Evolutionary conservation across 2,329 filamentous ascomycete species (phyloP), one percentile per base, ranked within the genome.

Genomic region (Calonectria pseudoreteaudii): DNA sequence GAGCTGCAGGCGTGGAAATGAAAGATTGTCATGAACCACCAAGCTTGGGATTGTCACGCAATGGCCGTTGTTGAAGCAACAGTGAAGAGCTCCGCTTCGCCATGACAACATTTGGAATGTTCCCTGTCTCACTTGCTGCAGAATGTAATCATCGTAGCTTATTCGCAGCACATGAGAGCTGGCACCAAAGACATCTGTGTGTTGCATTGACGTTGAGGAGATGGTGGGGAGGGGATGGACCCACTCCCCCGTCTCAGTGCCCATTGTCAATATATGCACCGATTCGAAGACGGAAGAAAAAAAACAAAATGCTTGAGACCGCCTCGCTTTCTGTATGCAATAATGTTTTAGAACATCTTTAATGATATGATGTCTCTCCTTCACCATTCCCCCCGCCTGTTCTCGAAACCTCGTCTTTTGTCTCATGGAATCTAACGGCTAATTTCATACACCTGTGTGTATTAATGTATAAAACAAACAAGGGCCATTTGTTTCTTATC

Each of bases 1-100:
- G 41, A 60, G 74, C 76, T 78, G 72, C 71, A 70, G 73, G 76
- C 68, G 76, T 68, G 71, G 66, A 78, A 78, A 67, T 58, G 66
- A 72, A 74, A 74, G 65, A 68, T 69, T 71, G 72, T 65, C 26
- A 72, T 49, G 53, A 72, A 44, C 56, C 62, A 74, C 65, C 62
- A 74, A 62, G 20, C 28, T 52, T 36, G 23, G 10, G 14, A 34
- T 30, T 23, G 18, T 14, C 20, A 14, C 23, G 26, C 28, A 47
- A 60, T 60, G 62, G 28, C 28, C 20, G 47, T 62, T 44, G 47
- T n/a, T 49, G 49, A 56, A 70, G 34, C 20, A 49, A 34, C 26
- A 34, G 9, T 47, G 30, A 53, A 34, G 23, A 38, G 9, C 18
- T 38, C 14, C 38, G 31, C 47, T 31, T 68, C 64, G 7, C n/a